phyloP scores from a whole-genome alignment of 2,329 filamentous ascomycete species.

The Trichothecium roseum region DNA sequence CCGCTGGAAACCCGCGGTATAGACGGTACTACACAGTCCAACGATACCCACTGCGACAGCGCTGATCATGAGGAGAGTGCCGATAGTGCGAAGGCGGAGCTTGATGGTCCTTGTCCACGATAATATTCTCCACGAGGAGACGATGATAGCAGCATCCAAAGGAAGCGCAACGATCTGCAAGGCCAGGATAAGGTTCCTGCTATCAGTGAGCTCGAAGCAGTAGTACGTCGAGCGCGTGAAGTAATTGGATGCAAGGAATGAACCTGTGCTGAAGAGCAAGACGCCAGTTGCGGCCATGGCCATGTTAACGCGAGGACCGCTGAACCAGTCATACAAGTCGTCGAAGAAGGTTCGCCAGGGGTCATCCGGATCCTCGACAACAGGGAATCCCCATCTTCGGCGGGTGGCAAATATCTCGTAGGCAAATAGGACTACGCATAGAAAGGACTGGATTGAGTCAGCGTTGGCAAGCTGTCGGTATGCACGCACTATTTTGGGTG shows the following conservation, averaged over 20 bases:
- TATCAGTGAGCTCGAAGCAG: conserved; percentile 34
- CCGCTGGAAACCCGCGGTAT: conserved; percentile 5
- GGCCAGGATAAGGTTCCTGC: conserved; percentile 21
- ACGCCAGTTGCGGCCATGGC: conserved; percentile 24
- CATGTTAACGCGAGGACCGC: conserved; percentile 24
- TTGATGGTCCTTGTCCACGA: conserved; percentile 39
- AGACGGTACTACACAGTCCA: conserved; percentile 21
- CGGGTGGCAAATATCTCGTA: conserved; percentile 32
- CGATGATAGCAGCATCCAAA: conserved; percentile 34
- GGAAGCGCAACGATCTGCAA: conserved; percentile 33
- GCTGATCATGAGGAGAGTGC: conserved; percentile 29
- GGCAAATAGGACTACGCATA: conserved; percentile 31
- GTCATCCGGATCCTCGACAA: conserved; percentile 29
- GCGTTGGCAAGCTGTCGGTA: conserved; percentile 1
- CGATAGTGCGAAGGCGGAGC: conserved; percentile 32
- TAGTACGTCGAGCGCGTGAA: conserved; percentile 37
- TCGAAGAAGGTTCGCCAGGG: conserved; percentile 37
- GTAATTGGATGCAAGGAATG: conserved; percentile 28
- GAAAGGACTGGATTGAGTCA: conserved; percentile 27
- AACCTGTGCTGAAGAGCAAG: conserved; percentile 29
- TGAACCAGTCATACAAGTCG: conserved; percentile 36
- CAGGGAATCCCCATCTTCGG: conserved; percentile 17
- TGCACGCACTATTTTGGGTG: neutral
- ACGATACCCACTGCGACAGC: conserved; percentile 26
- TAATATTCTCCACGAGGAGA: conserved; percentile 41